These are phyloP conservation scores for Magnusiomyces fungicola DNA, from an alignment of 1,139 yeast genomes.

Conservation along the genomic window DNA sequence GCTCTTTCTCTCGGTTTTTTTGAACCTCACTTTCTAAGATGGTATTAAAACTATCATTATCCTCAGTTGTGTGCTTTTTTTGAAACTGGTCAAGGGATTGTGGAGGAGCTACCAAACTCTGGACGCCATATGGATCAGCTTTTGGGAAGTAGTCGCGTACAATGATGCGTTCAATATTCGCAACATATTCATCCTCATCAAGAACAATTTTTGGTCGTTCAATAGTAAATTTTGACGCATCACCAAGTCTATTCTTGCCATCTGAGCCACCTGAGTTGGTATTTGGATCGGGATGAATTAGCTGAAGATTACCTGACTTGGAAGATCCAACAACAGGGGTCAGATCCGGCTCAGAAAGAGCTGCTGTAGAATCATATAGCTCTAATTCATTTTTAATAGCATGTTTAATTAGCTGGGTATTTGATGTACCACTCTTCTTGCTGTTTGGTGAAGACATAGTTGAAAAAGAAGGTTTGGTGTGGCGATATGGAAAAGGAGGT, in stretches of 20 bases:
- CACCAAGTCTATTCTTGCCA: no score
- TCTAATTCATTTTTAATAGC: no score
- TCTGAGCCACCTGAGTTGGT: no score
- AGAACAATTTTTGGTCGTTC: constrained; percentile 18
- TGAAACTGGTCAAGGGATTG: constrained; percentile 23
- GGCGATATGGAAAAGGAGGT: no score
- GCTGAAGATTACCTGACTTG: constrained; percentile 4
- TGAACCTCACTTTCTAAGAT: constrained; percentile 23
- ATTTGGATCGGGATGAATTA: no score
- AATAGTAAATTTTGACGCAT: not conserved
- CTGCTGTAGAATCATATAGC: no score
- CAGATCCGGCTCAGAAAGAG: no score
- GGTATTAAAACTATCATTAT: constrained; percentile 28
- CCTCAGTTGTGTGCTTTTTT: constrained; percentile 30
- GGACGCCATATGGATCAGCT: constrained; percentile 10
- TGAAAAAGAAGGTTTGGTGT: no score
- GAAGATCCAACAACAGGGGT: constrained; percentile 1
- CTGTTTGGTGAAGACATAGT: no score
- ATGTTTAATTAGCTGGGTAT: no score
- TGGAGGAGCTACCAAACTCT: constrained; percentile 11
- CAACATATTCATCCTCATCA: constrained; percentile 29
- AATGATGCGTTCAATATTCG: constrained; percentile 24
- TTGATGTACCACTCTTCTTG: no score
- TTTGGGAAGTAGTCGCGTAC: constrained; percentile 29
- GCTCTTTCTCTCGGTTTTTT: constrained; percentile 18